These are phyloP conservation scores for Delonix regia DNA, from an alignment of 306 rosid species.

Conservation along the genomic window DNA sequence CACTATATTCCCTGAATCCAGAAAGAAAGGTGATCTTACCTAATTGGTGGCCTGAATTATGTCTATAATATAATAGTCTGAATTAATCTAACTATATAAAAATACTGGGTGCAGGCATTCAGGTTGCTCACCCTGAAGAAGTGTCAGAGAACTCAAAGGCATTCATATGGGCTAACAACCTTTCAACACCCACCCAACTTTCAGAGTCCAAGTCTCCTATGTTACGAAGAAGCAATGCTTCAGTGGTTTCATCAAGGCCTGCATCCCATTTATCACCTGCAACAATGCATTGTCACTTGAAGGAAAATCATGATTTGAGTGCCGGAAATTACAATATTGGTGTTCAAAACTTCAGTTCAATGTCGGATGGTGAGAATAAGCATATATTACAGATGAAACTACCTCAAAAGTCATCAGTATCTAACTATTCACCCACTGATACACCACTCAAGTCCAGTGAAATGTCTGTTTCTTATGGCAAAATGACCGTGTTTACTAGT, in stretches of 20 bases:
- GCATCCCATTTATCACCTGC: constrained; percentile 43
- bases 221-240: constrained; percentile 39
- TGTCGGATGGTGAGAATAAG: constrained; percentile 45
- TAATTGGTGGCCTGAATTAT: constrained; percentile 12
- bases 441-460: constrained; percentile 44
- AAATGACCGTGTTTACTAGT: constrained; percentile 40
- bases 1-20: constrained; percentile 43
- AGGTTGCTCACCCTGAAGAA: constrained; percentile 41
- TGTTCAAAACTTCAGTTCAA: constrained; percentile 40
- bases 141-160: constrained; percentile 47
- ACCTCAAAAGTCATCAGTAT: constrained; percentile 39
- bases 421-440: constrained; percentile 44
- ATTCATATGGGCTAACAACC: constrained; percentile 40
- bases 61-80: constrained; percentile 12
- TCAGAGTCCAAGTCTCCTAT: constrained; percentile 46
- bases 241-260: constrained; percentile 38
- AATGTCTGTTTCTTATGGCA: constrained; percentile 41
- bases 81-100: constrained; percentile 29
- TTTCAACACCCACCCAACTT: constrained; percentile 37
- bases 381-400: constrained; percentile 36
- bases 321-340: constrained; percentile 39
- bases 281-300: constrained; percentile 33
- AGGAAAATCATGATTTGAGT: constrained; percentile 38
- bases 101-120: constrained; percentile 44
- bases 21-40: constrained; percentile 51